These are phyloP conservation scores for Phycomyces nitens DNA, from an alignment of 192 early-diverging fungal genomes.

Conservation along the genomic window DNA sequence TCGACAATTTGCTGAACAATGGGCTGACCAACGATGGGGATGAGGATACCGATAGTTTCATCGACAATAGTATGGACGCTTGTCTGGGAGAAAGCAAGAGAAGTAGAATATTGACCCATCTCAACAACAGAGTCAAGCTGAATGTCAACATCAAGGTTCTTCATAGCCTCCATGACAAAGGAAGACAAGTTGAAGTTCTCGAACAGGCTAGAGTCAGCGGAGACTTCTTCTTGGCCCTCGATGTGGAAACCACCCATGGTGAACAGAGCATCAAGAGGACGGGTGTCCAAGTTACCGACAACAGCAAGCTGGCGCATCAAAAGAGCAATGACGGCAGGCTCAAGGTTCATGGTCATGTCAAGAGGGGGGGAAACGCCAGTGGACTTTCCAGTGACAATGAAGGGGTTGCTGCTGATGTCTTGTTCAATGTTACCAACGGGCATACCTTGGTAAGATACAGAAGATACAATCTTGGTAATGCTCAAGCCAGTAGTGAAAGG, in stretches of 20 bases:
- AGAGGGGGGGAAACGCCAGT: constrained; percentile 31
- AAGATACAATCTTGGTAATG: constrained; percentile 43
- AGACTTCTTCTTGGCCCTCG: constrained; percentile 22
- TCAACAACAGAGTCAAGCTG: constrained; percentile 36
- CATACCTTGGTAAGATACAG: constrained; percentile 37
- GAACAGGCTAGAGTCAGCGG: constrained; percentile 27
- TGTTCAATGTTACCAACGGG: constrained; percentile 42
- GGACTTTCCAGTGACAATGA: constrained; percentile 38
- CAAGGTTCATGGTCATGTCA: constrained; percentile 47
- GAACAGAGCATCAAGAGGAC: constrained; percentile 43
- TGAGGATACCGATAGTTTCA: constrained; percentile 43
- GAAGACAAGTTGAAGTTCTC: constrained; percentile 42
- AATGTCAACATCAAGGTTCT: constrained; percentile 45
- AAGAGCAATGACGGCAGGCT: constrained; percentile 41
- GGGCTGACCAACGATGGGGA: constrained; percentile 52
- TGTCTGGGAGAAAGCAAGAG: constrained; percentile 38
- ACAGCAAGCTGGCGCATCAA: constrained; percentile 42
- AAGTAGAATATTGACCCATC: constrained; percentile 49
- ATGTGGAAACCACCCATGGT: constrained; percentile 33
- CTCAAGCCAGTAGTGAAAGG: constrained; percentile 47
- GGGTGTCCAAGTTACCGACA: constrained; percentile 36
- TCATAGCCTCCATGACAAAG: constrained; percentile 46
- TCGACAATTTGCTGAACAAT: constrained; percentile 53
- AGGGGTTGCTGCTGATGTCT: constrained; percentile 38
- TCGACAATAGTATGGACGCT: constrained; percentile 42